Evolutionary conservation across 2,329 filamentous ascomycete species (phyloP).

Genomic region (Talaromyces sp.): DNA sequence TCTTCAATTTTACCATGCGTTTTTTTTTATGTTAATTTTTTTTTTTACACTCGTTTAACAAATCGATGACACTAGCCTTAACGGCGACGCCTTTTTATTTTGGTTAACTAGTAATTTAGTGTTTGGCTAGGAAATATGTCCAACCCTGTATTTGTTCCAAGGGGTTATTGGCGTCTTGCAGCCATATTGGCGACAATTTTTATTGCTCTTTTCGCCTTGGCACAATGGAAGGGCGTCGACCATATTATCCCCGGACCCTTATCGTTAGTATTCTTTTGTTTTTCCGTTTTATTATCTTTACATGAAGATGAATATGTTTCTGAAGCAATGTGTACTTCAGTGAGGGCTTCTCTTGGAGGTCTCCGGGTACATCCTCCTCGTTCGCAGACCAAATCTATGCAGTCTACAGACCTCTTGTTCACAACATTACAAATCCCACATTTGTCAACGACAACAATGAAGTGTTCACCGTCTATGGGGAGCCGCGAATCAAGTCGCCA

Average conservation of each 20-base stretch:
- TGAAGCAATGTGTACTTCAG: not conserved
- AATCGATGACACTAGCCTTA: not conserved
- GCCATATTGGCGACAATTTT: not conserved
- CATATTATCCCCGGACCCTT: not conserved
- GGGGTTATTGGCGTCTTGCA: not conserved
- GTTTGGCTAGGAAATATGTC: not conserved
- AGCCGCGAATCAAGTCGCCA: constrained; percentile 1
- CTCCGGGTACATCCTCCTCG: not conserved
- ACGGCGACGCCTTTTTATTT: not conserved
- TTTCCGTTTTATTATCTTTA: not conserved
- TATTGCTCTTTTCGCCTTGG: not conserved
- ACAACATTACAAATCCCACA: constrained; percentile 1
- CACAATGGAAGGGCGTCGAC: not conserved
- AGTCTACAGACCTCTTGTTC: constrained; percentile 3
- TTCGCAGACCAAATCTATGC: not conserved
- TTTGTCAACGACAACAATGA: not conserved
- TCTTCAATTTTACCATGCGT: not conserved
- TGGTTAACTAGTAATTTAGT: not conserved
- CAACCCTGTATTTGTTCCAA: not conserved
- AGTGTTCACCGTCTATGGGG: not conserved
- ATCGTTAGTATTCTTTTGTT: not conserved
- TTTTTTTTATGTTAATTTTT: not conserved
- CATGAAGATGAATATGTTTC: not conserved
- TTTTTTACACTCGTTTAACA: not conserved
- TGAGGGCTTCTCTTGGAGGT: not conserved